These are phyloP conservation scores for Rhodofomes roseus DNA, from an alignment of 1,284 basidiomycete species.

Conservation along the genomic window DNA sequence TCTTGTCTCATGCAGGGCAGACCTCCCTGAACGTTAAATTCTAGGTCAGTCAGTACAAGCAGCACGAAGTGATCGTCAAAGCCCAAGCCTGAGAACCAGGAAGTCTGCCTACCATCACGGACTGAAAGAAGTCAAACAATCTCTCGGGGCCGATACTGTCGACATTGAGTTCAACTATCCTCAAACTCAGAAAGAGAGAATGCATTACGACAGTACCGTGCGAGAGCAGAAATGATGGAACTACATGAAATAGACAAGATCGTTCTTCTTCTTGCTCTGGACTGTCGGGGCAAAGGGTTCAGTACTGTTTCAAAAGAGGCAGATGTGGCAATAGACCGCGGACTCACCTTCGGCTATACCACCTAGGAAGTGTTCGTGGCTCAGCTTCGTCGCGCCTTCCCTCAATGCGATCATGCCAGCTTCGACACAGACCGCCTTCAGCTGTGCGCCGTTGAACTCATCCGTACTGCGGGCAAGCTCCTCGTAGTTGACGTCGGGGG, in stretches of 20 bases:
- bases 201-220: not conserved
- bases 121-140: not conserved
- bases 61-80: not conserved
- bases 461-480: conserved; percentile 74
- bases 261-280: conserved; percentile 97
- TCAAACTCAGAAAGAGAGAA: not conserved
- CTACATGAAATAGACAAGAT: conserved; percentile 87
- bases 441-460: conserved; percentile 73
- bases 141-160: not conserved
- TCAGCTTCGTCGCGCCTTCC: conserved; percentile 88
- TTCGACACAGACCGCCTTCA: conserved; percentile 95
- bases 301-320: conserved; percentile 14
- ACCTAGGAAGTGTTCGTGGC: conserved; percentile 91
- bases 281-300: conserved; percentile 42
- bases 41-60: not conserved
- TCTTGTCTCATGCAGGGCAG: not conserved
- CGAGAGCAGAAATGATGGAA: conserved; percentile 8
- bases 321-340: conserved; percentile 3
- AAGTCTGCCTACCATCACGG: not conserved
- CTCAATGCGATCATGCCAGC: conserved; percentile 98
- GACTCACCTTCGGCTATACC: conserved; percentile 85
- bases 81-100: not conserved
- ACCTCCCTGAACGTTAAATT: not conserved
- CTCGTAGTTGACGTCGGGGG: conserved; percentile 72
- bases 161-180: not conserved